A percentile compares a stretch with the other conserved stretches of the same genome.
Evolutionary conservation across 2,329 filamentous ascomycete genomes (phyloP).

Genomic region (Fusarium sp.): DNA sequence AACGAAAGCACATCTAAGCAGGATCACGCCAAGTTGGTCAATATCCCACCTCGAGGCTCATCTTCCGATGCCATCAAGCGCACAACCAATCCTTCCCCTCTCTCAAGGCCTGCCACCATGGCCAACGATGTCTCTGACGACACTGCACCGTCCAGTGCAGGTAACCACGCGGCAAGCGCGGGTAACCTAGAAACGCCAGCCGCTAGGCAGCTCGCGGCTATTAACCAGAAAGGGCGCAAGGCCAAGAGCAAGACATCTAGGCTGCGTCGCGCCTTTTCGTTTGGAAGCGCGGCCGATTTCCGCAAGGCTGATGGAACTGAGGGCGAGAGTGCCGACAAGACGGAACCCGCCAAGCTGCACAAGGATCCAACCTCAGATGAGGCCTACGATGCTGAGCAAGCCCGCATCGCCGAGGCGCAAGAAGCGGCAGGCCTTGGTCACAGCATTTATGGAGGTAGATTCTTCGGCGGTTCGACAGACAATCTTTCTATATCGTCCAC

Average conservation of each 20-base stretch:
- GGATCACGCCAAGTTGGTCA: slow-evolving; percentile 67
- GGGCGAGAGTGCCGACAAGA: slow-evolving; percentile 49
- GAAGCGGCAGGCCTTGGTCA: slow-evolving; percentile 92
- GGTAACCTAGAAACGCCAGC: slow-evolving; percentile 73
- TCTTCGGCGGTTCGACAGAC: slow-evolving; percentile 92
- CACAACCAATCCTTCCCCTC: slow-evolving; percentile 74
- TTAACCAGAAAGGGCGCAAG: slow-evolving; percentile 83
- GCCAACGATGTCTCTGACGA: slow-evolving; percentile 63
- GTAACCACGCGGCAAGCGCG: slow-evolving; percentile 45
- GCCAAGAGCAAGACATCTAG: slow-evolving; percentile 88
- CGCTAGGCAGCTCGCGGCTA: slow-evolving; percentile 85
- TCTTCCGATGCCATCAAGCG: slow-evolving; percentile 76
- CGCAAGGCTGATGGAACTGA: slow-evolving; percentile 78
- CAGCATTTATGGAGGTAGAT: slow-evolving; percentile 90
- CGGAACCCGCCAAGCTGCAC: slow-evolving; percentile 67
- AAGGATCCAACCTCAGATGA: slow-evolving; percentile 73
- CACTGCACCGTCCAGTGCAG: slow-evolving; percentile 49
- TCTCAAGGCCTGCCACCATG: slow-evolving; percentile 78
- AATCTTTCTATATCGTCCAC: slow-evolving; percentile 93
- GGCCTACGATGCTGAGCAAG: slow-evolving; percentile 87
- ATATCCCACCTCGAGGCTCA: slow-evolving; percentile 71
- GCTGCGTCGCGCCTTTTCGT: slow-evolving; percentile 92
- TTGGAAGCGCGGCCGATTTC: slow-evolving; percentile 93
- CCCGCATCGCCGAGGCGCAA: slow-evolving; percentile 89
- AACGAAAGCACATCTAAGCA: slow-evolving; percentile 61